Conservation (phyloP, 2,329 filamentous ascomycete species). For the Didymella exigua region DNA sequence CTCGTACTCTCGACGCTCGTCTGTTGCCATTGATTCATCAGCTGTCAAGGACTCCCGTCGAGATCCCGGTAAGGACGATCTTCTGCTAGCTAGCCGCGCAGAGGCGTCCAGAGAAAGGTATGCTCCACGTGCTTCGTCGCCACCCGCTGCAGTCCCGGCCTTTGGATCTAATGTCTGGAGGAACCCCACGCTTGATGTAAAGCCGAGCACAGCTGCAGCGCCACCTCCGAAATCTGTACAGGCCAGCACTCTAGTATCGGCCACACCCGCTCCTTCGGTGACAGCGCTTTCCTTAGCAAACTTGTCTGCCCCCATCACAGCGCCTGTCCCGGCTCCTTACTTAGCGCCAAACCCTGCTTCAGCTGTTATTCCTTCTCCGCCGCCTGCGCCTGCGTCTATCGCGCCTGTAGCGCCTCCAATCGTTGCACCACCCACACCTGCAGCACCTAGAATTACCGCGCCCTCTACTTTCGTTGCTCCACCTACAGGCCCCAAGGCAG, state of each 20-base stretch:
- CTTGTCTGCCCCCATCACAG: conserved; percentile 22
- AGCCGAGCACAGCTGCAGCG: conserved; percentile 28
- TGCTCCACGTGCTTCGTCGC: conserved; percentile 56
- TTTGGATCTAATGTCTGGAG: conserved; percentile 57
- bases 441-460: conserved; percentile 24
- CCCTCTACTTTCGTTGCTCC: conserved; percentile 30
- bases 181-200: conserved; percentile 46
- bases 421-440: conserved; percentile 31
- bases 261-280: conserved; percentile 28
- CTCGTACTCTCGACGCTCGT: conserved; percentile 46
- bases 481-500: conserved; percentile 51
- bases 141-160: conserved; percentile 62
- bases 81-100: conserved; percentile 52
- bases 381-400: conserved; percentile 5
- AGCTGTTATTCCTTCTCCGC: neutral
- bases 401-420: conserved; percentile 24
- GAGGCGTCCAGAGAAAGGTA: conserved; percentile 55
- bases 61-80: conserved; percentile 52
- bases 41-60: conserved; percentile 43
- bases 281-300: conserved; percentile 12
- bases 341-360: conserved; percentile 27
- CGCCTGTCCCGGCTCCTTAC: conserved; percentile 29
- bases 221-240: conserved; percentile 39
- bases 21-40: conserved; percentile 42
- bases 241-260: conserved; percentile 23